Conservation (phyloP, 2,329 filamentous ascomycete genomes). For the Fusarium nygamai region DNA sequence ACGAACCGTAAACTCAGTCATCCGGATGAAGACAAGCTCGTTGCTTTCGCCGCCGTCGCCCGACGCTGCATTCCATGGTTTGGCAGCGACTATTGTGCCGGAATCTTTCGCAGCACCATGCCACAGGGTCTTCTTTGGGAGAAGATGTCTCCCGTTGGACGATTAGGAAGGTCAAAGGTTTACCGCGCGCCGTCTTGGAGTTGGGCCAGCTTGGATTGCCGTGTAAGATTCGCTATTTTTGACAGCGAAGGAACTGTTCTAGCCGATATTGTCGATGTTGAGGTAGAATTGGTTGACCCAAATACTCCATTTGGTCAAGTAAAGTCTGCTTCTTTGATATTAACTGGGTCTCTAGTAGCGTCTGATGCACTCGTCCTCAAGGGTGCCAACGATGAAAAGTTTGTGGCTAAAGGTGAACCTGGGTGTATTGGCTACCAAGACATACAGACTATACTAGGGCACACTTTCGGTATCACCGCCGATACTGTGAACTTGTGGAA, state of each 20-base stretch:
- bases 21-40: background rate
- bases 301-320: background rate
- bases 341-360: background rate
- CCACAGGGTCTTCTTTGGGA: background rate
- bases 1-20: background rate
- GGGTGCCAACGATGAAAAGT: too few relatives aligned
- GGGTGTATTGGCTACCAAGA: background rate
- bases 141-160: background rate
- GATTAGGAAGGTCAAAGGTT: background rate
- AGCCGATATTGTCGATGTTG: background rate
- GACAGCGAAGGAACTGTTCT: background rate
- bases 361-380: background rate
- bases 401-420: background rate
- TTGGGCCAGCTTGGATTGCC: background rate
- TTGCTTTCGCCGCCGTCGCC: background rate
- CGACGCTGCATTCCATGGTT: background rate
- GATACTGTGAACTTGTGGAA: background rate
- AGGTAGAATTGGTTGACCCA: background rate
- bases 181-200: slow-evolving; percentile 1
- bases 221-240: background rate
- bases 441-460: background rate
- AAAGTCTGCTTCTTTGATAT: background rate
- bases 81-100: background rate
- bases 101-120: background rate
- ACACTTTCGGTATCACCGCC: background rate